Percentiles rank a stretch among this genome's conserved stretches.
Conservation (phyloP, 345 rosid species). For the Eucalyptus urophylla region DNA sequence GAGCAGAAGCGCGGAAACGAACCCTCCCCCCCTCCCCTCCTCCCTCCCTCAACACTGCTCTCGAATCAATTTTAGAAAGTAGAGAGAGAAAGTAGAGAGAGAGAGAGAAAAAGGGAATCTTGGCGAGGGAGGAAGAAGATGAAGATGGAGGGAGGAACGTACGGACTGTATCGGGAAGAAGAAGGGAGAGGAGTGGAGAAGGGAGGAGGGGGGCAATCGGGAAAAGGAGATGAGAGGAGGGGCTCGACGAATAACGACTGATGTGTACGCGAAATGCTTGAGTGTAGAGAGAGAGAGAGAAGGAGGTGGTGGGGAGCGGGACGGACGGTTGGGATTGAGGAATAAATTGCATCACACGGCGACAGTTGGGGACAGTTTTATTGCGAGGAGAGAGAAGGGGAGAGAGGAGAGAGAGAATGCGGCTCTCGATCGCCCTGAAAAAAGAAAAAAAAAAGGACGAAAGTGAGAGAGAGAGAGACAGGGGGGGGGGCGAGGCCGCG, state of each 20-base stretch:
- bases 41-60: not conserved
- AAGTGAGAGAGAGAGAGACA: not conserved
- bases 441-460: not conserved
- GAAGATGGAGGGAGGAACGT: not conserved
- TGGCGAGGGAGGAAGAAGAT: not conserved
- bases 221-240: not conserved
- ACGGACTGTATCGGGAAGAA: not conserved
- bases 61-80: not conserved
- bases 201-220: not conserved
- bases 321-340: conserved; percentile 13
- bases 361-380: conserved; percentile 10
- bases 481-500: fast-evolving
- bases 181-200: not conserved
- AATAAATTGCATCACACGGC: conserved; percentile 4
- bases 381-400: not conserved
- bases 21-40: too few relatives aligned
- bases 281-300: not conserved
- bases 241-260: not conserved
- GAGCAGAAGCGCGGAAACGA: not conserved
- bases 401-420: not conserved
- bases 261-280: not conserved
- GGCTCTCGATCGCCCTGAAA: not conserved
- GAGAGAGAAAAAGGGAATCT: not conserved
- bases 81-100: not conserved
- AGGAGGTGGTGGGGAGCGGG: not conserved